Base-by-base conservation (phyloP, 108 stramenopile genomes). In the Skeletonema menzelii region DNA sequence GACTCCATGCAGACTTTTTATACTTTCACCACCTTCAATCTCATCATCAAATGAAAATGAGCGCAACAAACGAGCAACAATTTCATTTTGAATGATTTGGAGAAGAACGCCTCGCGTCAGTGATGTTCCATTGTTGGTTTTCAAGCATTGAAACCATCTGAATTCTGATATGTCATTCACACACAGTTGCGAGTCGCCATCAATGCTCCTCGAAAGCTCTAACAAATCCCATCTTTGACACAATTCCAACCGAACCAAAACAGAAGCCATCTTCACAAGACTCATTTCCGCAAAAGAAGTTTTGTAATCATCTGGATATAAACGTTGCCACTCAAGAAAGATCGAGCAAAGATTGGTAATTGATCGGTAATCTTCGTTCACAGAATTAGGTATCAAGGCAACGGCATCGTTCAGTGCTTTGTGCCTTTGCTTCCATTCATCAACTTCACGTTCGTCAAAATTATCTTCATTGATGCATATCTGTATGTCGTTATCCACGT, bases 241-340 rank as follows among this genome's bases (percentile, higher is more conserved):
- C 38, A 94, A 28, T 59, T 91, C 91, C 30, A 84, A 69, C 59
- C 76, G 70, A 8, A 84, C 69, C 31, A 94, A 74, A n/a, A 91
- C 88, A 37, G 73, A 72, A 49, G 76, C 49, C 58, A 91, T 75
- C 57, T 84, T 86, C 19, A 86, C 87, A 37, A 94, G 62, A 65
- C 85, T 90, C 28, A 94, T 75, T 49, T 77, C 59, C 0, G 91
- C 93, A 72, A 80, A 90, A 47, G 86, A 91, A 44, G 80, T 85
- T 47, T 75, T 78, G 76, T 88, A 91, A 61, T 91, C 89, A 19
- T 89, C 88, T 8, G 81, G 60, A 65, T 91, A 75, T 19, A 66
- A 61, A 10, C 65, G 22, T 32, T 83, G 60, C 93, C 93, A 94
- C 28, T 79, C 56, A 7, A 65, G 62, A 75, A 94, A 94, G 11